Conservation (phyloP, 345 rosid species). For the Euphorbia pulcherrima region DNA sequence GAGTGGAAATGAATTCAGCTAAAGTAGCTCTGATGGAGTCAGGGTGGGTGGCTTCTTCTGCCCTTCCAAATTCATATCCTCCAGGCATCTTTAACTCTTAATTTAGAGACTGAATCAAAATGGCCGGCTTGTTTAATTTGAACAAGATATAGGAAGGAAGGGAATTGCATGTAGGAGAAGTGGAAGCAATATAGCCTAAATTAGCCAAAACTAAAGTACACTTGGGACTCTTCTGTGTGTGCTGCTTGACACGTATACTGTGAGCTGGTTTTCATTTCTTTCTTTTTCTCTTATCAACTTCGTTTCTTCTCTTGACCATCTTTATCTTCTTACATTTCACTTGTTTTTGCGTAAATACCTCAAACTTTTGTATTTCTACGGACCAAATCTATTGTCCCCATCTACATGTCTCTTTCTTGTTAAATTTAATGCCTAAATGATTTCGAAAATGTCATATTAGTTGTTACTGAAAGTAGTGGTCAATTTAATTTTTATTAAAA, state of each 20-base stretch:
- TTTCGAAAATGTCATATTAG: too few species aligned
- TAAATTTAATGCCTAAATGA: too few species aligned
- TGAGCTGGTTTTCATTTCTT: background rate
- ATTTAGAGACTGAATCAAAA: too few species aligned
- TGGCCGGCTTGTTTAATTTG: too few species aligned
- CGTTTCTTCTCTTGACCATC: background rate
- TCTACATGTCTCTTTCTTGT: too few species aligned
- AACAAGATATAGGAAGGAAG: background rate
- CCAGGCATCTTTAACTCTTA: constrained; percentile 24
- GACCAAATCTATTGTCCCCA: too few species aligned
- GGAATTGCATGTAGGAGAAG: constrained; percentile 34
- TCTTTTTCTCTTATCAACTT: constrained; percentile 3
- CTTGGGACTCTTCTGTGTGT: constrained; percentile 24
- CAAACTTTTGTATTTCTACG: too few species aligned
- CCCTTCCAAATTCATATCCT: constrained; percentile 40
- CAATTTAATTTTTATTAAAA: too few species aligned
- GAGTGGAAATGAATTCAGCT: constrained; percentile 68
- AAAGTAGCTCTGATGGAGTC: constrained; percentile 51
- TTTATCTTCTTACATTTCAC: too few species aligned
- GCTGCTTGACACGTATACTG: constrained; percentile 29
- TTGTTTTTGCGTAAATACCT: too few species aligned
- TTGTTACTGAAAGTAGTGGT: too few species aligned
- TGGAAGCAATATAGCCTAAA: constrained; percentile 23
- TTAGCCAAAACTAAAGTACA: constrained; percentile 28
- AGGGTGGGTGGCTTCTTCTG: constrained; percentile 48